These are phyloP conservation scores for Paraglomus brasilianum DNA, from an alignment of 192 early-diverging fungal species.

Conservation along the genomic window DNA sequence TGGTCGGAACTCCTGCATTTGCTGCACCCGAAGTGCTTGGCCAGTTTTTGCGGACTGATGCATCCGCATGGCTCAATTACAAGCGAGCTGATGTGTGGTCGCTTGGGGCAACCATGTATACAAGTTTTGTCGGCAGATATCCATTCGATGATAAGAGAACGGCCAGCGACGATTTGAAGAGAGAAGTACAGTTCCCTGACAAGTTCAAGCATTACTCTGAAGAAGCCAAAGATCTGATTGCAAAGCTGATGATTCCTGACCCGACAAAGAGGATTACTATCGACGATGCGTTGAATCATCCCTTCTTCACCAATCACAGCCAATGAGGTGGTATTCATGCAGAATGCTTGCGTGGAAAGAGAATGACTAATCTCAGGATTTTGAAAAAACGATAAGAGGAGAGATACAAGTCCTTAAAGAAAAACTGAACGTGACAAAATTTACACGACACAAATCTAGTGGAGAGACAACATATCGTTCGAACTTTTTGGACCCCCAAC, in stretches of 20 bases:
- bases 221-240: constrained; percentile 13
- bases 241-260: constrained; percentile 11
- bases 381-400: too few relatives aligned
- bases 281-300: constrained; percentile 21
- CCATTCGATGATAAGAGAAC: constrained; percentile 21
- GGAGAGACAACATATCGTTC: too few relatives aligned
- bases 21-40: constrained; percentile 26
- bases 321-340: too few relatives aligned
- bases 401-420: too few relatives aligned
- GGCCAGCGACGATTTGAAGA: not conserved
- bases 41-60: constrained; percentile 20
- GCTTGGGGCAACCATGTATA: constrained; percentile 7
- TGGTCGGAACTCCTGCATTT: constrained; percentile 28
- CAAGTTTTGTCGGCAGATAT: constrained; percentile 19
- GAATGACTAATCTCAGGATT: too few relatives aligned
- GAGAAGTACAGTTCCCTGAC: constrained; percentile 12
- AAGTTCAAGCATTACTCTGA: constrained; percentile 6
- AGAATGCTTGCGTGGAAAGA: too few relatives aligned
- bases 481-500: too few relatives aligned
- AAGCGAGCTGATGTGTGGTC: constrained; percentile 30
- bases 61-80: constrained; percentile 26
- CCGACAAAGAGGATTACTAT: constrained; percentile 20
- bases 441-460: too few relatives aligned
- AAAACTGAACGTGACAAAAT: too few relatives aligned
- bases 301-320: constrained; percentile 5